Base-by-base conservation (phyloP, 1,139 yeast species). In the Pichia sp. region DNA sequence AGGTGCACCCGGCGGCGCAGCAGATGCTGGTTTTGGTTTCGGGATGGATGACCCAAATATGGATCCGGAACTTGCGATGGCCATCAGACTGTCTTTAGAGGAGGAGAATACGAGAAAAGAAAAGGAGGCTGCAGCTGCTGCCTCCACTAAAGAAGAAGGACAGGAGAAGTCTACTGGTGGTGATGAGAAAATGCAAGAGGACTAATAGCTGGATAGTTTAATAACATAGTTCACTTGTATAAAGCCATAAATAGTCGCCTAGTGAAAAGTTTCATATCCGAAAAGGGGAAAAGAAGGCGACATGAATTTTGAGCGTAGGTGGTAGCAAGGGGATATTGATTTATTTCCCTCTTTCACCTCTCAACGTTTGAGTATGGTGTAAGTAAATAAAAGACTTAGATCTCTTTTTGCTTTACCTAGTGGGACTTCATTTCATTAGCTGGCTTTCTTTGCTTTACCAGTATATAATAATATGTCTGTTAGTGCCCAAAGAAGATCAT, bases 41-140 rank as follows among this genome's bases (percentile, higher is more conserved):
- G 82, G 78, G 26, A 76, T 73, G 54, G 82, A 78, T 48, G 98
- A 93, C 71, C 95, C 97, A 32, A 84, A 85, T 62, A 88, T 89
- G 83, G 99, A 93, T 65, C 99, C 99, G 30, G 99, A 95, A 71
- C 81, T 93, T 67, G 99, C 98, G 1, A 79, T 93, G 76, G 99
- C 98, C 0, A 80, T 93, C 64, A 79, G 95, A 66, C 80, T 88
- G 72, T 87, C 95, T 2, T 75, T 88, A 59, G 95, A 88, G 66
- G 96, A 88, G 66, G 95, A 87, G 65, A 83, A 82, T 66, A 80
- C 86, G 42, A 78, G 95, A 68, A 93, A 85, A 66, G 92, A 85
- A 62, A 74, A 84, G 63, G 62, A 59, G 13, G 57, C 59, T 2
- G 59, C 59, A n/a, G 57, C 58, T 30, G 46, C 62, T 2, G 62